These are phyloP conservation scores for Primulina huaijiensis DNA, from an alignment of 257 asterid species.

Conservation along the genomic window DNA sequence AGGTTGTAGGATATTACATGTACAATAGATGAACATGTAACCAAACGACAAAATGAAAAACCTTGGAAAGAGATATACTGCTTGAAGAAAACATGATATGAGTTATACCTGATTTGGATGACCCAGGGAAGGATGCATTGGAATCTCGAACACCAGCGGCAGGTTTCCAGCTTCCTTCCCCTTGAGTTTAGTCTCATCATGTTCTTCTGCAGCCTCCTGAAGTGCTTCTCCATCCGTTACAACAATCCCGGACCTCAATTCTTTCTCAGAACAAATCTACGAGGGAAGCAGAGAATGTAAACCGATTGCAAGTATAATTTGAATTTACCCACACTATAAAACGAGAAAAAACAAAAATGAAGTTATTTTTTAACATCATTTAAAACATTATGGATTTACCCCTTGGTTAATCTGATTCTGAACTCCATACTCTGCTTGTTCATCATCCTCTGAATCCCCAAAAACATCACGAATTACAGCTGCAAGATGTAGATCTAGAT, in stretches of 20 bases:
- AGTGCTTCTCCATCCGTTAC: slow-evolving; percentile 41
- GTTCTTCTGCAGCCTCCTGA: slow-evolving; percentile 41
- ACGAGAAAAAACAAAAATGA: slow-evolving; percentile 9
- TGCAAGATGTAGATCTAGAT: slow-evolving; percentile 36
- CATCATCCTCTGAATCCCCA: slow-evolving; percentile 75
- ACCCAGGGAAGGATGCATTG: slow-evolving; percentile 47
- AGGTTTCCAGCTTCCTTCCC: slow-evolving; percentile 45
- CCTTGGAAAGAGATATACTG: background rate
- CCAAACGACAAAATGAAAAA: no score
- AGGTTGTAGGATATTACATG: background rate
- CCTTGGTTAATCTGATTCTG: slow-evolving; percentile 39
- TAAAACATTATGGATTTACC: slow-evolving; percentile 7
- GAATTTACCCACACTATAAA: slow-evolving; percentile 15
- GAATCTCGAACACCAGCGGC: slow-evolving; percentile 50
- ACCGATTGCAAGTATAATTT: background rate
- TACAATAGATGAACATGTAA: slow-evolving; percentile 10
- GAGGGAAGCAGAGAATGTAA: slow-evolving; percentile 9
- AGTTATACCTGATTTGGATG: slow-evolving; percentile 39
- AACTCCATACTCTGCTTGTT: slow-evolving; percentile 42
- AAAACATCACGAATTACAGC: slow-evolving; percentile 70
- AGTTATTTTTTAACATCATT: slow-evolving; percentile 35
- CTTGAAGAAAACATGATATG: background rate
- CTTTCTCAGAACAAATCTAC: slow-evolving; percentile 40
- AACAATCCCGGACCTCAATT: slow-evolving; percentile 41
- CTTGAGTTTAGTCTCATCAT: slow-evolving; percentile 35